These are phyloP conservation scores for Gyrodon lividus DNA, from an alignment of 768 basidiomycete species.

Conservation along the genomic window DNA sequence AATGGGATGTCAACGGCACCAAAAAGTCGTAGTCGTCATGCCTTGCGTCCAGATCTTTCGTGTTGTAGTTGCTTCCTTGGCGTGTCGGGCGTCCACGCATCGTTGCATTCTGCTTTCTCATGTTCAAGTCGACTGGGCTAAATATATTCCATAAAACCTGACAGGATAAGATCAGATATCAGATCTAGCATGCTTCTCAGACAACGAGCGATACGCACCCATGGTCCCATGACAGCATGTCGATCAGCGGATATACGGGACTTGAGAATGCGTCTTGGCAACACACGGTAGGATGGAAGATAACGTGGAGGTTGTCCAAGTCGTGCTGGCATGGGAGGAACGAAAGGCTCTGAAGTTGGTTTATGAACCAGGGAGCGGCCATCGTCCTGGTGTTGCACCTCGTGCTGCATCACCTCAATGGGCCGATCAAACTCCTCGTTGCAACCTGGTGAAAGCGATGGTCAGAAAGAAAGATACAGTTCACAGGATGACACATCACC, in stretches of 20 bases:
- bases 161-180: constrained; percentile 1
- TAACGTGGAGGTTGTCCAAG: constrained; percentile 39
- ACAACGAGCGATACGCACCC: constrained; percentile 41
- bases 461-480: constrained; percentile 1
- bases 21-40: constrained; percentile 55
- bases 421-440: constrained; percentile 46
- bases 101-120: constrained; percentile 44
- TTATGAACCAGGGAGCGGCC: constrained; percentile 19
- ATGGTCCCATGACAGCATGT: constrained; percentile 50
- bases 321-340: constrained; percentile 30
- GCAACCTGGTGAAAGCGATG: constrained; percentile 44
- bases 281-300: constrained; percentile 52
- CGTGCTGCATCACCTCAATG: constrained; percentile 50
- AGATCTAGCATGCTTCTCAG: not conserved
- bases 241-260: constrained; percentile 48
- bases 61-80: constrained; percentile 13
- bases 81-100: constrained; percentile 33
- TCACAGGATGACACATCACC: constrained; percentile 37
- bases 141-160: constrained; percentile 49
- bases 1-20: constrained; percentile 39
- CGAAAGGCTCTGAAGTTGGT: constrained; percentile 34
- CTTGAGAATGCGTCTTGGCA: constrained; percentile 42
- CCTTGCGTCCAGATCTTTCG: constrained; percentile 17
- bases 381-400: constrained; percentile 36
- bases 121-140: constrained; percentile 34